Evolutionary conservation across 306 rosid genomes (phyloP), one percentile per base, ranked within the genome.

Genomic region (Nissolia schottii): DNA sequence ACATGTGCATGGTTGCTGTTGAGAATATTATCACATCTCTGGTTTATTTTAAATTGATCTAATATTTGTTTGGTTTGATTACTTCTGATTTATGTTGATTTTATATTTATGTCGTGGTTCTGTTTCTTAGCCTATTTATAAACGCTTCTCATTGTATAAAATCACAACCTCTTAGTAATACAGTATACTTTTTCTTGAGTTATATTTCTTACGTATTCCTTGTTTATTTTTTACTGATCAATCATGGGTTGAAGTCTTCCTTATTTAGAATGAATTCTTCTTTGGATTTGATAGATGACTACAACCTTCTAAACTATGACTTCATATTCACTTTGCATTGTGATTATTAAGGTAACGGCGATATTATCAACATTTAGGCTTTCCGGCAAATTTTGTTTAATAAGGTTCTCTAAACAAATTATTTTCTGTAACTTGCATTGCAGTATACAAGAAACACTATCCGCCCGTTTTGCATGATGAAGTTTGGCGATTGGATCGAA

Each of bases 391-490:
- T 50, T 70, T 68, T 58, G 59, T 59, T 51, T 12, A 9, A 32
- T 28, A 7, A 23, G 61, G 38, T 59, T 63, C 20, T 49, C 68
- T 40, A 13, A 76, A 32, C 25, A 20, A 35, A 7, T 46, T 40
- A 35, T 73, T 68, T 61, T 54, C 50, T 66, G 53, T 70, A 38
- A 69, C 41, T 70, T 84, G 73, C n/a, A n/a, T n/a, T n/a, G n/a
- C 84, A 92, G 97, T 87, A 29, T 92, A 92, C 87, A 89, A 92
- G 89, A 92, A 89, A 74, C 97, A 92, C 70, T 87, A 87, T 71
- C 96, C 97, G 34, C 97, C 97, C 2, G 90, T 89, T 53, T 80
- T 92, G 78, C 85, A 89, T 27, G 97, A 92, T 0, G 96, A 89
- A 73, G 97, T 92, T 54, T 92, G 96, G 97, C 88, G 97, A 83